Base-by-base conservation (phyloP, 1,284 basidiomycete genomes). In the Fomitopsis palustris region DNA sequence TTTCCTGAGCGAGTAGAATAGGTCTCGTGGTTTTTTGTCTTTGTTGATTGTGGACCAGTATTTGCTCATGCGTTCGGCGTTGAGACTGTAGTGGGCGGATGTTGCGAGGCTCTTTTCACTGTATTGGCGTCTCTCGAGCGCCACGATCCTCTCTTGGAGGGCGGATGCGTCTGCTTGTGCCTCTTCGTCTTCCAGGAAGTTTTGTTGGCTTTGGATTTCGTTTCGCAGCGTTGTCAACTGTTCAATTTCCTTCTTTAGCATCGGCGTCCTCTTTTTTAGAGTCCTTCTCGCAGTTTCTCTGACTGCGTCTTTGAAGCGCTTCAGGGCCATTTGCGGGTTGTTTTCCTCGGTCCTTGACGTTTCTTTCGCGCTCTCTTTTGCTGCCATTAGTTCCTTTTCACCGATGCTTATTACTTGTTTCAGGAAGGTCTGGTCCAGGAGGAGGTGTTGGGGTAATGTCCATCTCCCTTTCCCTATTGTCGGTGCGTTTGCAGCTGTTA, bases 401-500 rank as follows among this genome's bases (percentile, higher is more conserved):
- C 17, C n/a, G 3, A 19, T n/a, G 16, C 4, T 3, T 9, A n/a
- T 21, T 21, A 21, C 17, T 2, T 42, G 8, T 4, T 42, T 21
- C 3, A 42, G 3, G 41, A 42, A 42, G 17, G 4, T 19, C 4
- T n/a, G 8, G 41, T 42, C 41, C 8, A 9, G 8, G 17, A 42
- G 16, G 17, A 42, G 41, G 8, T 42, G 41, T 1, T 7, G 3
- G n/a, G 41, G 41, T 6, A 42, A 4, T 6, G 51, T 17, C 29
- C 43, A 21, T 52, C 45, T 43, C 41, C 60, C 25, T 56, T 49
- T 43, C 54, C 56, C 49, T 49, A 62, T 38, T 29, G 33, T 27
- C 19, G 53, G 53, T 9, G 21, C 3, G 4, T 54, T 17, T 0
- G n/a, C 25, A 21, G 35, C 17, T 2, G 8, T 27, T 6, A 54